Evolutionary conservation across 768 basidiomycete genomes (phyloP).

Genomic region (Cystobasidium onofrii): DNA sequence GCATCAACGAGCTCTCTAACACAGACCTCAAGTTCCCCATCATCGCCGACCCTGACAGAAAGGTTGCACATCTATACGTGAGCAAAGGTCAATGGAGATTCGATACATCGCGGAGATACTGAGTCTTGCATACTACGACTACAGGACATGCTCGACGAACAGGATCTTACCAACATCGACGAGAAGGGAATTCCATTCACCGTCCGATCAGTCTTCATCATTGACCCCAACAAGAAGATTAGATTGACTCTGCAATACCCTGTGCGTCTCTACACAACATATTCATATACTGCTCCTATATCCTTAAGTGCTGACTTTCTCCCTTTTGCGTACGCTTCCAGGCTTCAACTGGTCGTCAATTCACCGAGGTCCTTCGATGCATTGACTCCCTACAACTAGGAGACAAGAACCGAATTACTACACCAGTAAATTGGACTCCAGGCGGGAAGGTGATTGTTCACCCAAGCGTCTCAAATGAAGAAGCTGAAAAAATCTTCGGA

Average conservation of each 20-base stretch:
- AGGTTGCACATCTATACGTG: conserved; percentile 53
- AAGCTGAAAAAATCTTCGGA: conserved; percentile 83
- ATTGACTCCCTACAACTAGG: conserved; percentile 89
- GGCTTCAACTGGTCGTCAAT: conserved; percentile 90
- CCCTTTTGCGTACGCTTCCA: not conserved
- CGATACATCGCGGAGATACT: not conserved
- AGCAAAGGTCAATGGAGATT: conserved; percentile 21
- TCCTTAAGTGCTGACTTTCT: not conserved
- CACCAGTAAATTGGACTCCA: conserved; percentile 81
- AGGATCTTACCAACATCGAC: conserved; percentile 71
- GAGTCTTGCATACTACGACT: conserved; percentile 43
- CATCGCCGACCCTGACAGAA: conserved; percentile 85
- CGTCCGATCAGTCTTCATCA: conserved; percentile 92
- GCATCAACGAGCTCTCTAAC: conserved; percentile 56
- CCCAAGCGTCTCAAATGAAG: conserved; percentile 66
- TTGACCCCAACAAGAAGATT: conserved; percentile 93
- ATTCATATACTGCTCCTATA: not conserved
- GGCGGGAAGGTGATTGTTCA: conserved; percentile 76
- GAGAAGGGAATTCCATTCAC: conserved; percentile 71
- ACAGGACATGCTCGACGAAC: conserved; percentile 94
- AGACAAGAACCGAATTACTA: conserved; percentile 52
- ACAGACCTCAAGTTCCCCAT: conserved; percentile 86
- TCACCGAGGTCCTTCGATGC: conserved; percentile 65
- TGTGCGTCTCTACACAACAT: conserved; percentile 13
- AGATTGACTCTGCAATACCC: conserved; percentile 85